Evolutionary conservation across 352 stramenopile species (phyloP), one percentile per base, ranked within the genome.

Genomic region (Blastocystis hominis): DNA sequence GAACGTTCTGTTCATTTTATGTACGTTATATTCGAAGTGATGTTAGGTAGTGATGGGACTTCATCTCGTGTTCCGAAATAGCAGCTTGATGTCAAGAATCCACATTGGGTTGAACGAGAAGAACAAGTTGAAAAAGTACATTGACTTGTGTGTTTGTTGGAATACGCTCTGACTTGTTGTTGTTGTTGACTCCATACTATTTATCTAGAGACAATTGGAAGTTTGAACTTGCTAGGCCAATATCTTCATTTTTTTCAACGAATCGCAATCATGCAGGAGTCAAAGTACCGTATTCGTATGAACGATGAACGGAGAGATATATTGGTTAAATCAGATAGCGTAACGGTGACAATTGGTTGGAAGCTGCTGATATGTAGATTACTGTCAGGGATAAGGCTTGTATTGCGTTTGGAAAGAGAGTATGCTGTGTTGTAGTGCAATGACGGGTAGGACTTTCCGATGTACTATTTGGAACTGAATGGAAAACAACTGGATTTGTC

Each of bases 31-130:
- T 4, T 40, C 7, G 6, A 6, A 30, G 6, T 17, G n/a, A 24
- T 75, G 7, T 50, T 17, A 36, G 13, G 34, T 75, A 75, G 63
- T 75, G 4, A 47, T 75, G 63, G 63, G 63, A 20, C 63, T 75
- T 47, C 63, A 75, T n/a, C 7, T 40, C 34, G 63, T 47, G 10
- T 40, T 75, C 63, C 63, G 63, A 20, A 75, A 75, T 40, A 42
- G 10, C 42, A 75, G 63, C 34, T 36, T 75, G 24, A 75, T 75
- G 63, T 75, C 63, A 6, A 40, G 24, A 6, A 75, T 75, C 24
- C 63, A 75, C 42, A n/a, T 75, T n/a, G 47, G 17, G 24, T n/a
- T 75, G 42, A 75, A 75, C 42, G 63, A 75, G 42, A 75, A 75
- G 63, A 75, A 75, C 63, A 17, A 40, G 10, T n/a, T 75, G 10